Evolutionary conservation across 2,329 filamentous ascomycete genomes (phyloP).

Genomic region (Aspergillus chevalieri): DNA sequence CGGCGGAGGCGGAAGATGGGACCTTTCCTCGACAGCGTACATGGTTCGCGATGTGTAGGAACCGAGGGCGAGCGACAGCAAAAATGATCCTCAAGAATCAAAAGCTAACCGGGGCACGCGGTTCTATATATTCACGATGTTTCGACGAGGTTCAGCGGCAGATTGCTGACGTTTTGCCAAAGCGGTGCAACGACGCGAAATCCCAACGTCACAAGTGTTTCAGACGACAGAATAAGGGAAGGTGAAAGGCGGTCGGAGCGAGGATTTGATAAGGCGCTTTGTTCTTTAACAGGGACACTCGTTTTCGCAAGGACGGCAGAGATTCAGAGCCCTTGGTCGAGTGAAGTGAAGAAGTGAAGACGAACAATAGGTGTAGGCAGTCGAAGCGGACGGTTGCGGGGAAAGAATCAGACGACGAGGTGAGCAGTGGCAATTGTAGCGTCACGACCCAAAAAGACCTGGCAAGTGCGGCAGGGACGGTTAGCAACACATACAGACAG

Average conservation of each 20-base stretch:
- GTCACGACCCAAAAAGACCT: neutral
- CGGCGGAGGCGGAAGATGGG: constrained; percentile 28
- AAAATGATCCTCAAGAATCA: constrained; percentile 6
- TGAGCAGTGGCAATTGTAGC: constrained; percentile 1
- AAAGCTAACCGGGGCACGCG: neutral
- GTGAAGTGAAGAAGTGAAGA: too few species aligned
- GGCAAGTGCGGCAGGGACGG: neutral
- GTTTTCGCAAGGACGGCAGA: too few species aligned
- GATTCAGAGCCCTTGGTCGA: too few species aligned
- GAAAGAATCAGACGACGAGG: neutral
- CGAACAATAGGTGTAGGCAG: neutral
- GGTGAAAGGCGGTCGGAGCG: constrained; percentile 8
- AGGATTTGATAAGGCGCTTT: constrained; percentile 1
- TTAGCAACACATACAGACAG: neutral
- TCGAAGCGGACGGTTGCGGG: constrained; percentile 3
- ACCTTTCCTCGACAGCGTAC: constrained; percentile 34
- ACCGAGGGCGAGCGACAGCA: constrained; percentile 14
- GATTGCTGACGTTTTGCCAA: neutral
- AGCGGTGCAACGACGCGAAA: constrained; percentile 18
- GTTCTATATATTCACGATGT: neutral
- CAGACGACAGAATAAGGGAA: constrained; percentile 6
- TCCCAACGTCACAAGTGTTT: constrained; percentile 21
- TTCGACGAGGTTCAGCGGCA: constrained; percentile 11
- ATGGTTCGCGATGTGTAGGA: constrained; percentile 25
- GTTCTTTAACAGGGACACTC: neutral